Evolutionary conservation across 2,329 filamentous ascomycete species (phyloP).

Genomic region (Beauveria sp.): DNA sequence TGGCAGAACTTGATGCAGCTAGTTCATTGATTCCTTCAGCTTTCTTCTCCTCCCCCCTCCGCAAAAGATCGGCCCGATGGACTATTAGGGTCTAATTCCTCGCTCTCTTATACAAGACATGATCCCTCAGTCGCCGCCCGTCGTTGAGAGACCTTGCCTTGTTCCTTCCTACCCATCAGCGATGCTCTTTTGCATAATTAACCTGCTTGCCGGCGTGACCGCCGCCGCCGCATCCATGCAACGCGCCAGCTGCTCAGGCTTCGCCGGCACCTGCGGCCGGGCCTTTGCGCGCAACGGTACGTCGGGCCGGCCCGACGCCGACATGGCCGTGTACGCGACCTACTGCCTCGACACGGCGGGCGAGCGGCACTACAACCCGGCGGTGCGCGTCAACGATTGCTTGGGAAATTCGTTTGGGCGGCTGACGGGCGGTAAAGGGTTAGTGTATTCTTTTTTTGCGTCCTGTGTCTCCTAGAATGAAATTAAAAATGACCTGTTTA

Average conservation of each 20-base stretch:
- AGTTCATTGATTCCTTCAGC: too few relatives aligned
- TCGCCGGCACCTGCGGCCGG: neutral
- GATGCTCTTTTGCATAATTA: neutral
- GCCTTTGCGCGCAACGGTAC: neutral
- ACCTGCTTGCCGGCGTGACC: neutral
- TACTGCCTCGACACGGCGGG: neutral
- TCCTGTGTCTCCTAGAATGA: too few relatives aligned
- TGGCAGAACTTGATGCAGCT: too few relatives aligned
- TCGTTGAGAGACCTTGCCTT: too few relatives aligned
- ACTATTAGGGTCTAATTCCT: too few relatives aligned
- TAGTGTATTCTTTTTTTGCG: neutral
- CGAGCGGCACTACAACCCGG: conserved; percentile 4
- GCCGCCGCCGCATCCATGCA: neutral
- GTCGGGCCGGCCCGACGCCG: neutral
- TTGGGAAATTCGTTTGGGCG: neutral
- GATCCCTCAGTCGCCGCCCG: too few relatives aligned
- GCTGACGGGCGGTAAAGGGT: neutral
- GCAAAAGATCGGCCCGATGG: too few relatives aligned
- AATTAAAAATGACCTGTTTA: neutral
- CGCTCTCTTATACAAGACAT: too few relatives aligned
- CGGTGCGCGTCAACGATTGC: neutral
- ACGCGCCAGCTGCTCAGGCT: neutral
- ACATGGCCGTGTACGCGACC: conserved; percentile 1
- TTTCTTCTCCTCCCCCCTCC: too few relatives aligned
- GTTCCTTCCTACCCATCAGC: too few relatives aligned